A percentile compares a stretch with the other conserved stretches of the same genome.
These are phyloP conservation scores for Coemansia sp. DNA, from an alignment of 192 early-diverging fungal genomes.

Conservation along the genomic window DNA sequence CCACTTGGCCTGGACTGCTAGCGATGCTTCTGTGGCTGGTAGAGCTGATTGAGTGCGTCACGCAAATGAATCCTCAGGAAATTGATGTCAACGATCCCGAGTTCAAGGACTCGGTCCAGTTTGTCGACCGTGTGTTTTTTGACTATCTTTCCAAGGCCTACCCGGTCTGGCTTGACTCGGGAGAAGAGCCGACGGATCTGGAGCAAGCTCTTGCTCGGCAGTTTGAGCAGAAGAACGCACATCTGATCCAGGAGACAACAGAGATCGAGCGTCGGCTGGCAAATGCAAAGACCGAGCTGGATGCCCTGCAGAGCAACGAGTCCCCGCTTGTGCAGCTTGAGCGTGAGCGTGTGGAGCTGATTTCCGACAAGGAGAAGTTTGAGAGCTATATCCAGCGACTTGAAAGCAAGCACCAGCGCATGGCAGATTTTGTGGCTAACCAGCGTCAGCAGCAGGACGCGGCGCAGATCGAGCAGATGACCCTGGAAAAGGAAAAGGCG, in stretches of 20 bases:
- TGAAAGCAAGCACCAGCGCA: slow-evolving; percentile 59
- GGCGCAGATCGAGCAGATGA: slow-evolving; percentile 49
- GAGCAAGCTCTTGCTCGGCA: slow-evolving; percentile 58
- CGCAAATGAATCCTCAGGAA: slow-evolving; percentile 52
- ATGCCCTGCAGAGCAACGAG: slow-evolving; percentile 41
- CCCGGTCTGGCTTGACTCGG: slow-evolving; percentile 62
- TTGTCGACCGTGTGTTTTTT: slow-evolving; percentile 73
- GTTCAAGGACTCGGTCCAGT: slow-evolving; percentile 51
- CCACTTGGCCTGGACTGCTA: slow-evolving; percentile 68
- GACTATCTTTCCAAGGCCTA: slow-evolving; percentile 70
- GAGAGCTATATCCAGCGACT: slow-evolving; percentile 51
- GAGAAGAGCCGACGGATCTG: slow-evolving; percentile 66
- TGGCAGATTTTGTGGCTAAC: slow-evolving; percentile 40
- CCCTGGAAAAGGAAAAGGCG: slow-evolving; percentile 58
- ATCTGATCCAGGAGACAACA: slow-evolving; percentile 54
- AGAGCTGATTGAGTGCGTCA: slow-evolving; percentile 64
- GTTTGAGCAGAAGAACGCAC: slow-evolving; percentile 69
- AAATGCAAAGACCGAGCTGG: slow-evolving; percentile 54
- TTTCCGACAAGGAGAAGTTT: slow-evolving; percentile 65
- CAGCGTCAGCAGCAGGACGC: slow-evolving; percentile 47
- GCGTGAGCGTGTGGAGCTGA: slow-evolving; percentile 58
- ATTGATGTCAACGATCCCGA: slow-evolving; percentile 32
- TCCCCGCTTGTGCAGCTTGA: slow-evolving; percentile 60
- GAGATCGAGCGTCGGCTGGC: slow-evolving; percentile 59
- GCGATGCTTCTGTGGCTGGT: slow-evolving; percentile 79